Evolutionary conservation across 2,329 filamentous ascomycete genomes (phyloP), one percentile per base, ranked within the genome.

Genomic region (Lasiodiplodia sp.): DNA sequence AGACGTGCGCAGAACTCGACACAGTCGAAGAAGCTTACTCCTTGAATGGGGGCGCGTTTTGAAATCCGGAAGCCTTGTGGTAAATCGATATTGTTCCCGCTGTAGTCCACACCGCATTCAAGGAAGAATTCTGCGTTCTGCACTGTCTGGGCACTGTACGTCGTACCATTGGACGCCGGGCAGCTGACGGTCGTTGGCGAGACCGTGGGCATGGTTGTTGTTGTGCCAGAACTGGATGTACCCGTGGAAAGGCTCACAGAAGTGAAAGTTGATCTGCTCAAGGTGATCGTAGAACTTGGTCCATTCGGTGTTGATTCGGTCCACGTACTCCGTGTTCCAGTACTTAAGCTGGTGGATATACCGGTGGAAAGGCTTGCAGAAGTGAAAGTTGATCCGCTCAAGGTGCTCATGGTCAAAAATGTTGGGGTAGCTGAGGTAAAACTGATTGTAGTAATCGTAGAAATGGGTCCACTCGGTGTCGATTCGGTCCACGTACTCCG

Each of bases 1-100:
- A 55, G 34, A 28, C 51, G 52, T 4, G 49, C 63, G 16, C 63
- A 66, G 51, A 44, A 56, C 23, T 66, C 63, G 23, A 66, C 47
- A 16, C 63, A 66, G 4, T 49, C 49, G 25, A 47, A n/a, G 37
- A 56, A 66, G 18, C 28, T 55, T 1, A 55, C 52, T 14, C 7
- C 51, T 7, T n/a, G 16, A 14, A 66, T 31, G 8, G 63, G 51
- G 7, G 12, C 51, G 23, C 63, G 63, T 21, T 66, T 66, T 3
- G 11, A n/a, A 38, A 66, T 21, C 23, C 23, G 34, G 18, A 12
- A 52, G 7, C 63, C 37, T 5, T 23, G 16, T 3, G 51, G 63
- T 10, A 34, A 44, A 2, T 66, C 63, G 28, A 66, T 56, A 23
- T 66, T 34, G 23, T 66, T 21, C 16, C 21, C 51, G 2, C n/a